These are phyloP conservation scores for Pseudogymnoascus sp. DNA, from an alignment of 2,329 filamentous ascomycete genomes.

Conservation along the genomic window DNA sequence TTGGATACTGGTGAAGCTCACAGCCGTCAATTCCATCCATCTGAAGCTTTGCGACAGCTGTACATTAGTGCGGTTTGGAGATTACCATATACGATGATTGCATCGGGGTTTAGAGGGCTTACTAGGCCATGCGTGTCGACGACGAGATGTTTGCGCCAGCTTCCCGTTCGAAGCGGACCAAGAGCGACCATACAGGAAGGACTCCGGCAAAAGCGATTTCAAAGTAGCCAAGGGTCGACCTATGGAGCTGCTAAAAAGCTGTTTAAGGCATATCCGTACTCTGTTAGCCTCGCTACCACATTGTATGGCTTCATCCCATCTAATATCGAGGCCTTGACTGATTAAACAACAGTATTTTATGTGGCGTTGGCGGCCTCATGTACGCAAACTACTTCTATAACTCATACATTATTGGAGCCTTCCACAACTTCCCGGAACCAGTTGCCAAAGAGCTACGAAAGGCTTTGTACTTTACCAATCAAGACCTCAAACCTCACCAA, in stretches of 20 bases:
- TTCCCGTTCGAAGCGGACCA: background rate
- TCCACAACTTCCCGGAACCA: slow-evolving; percentile 55
- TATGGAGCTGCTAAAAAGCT: slow-evolving; percentile 18
- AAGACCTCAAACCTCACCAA: slow-evolving; percentile 62
- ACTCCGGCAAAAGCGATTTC: background rate
- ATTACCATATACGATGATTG: background rate
- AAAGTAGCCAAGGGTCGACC: background rate
- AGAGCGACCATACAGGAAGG: background rate
- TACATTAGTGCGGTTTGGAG: background rate
- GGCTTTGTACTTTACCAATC: slow-evolving; percentile 80
- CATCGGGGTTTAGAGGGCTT: slow-evolving; percentile 3
- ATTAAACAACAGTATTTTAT: slow-evolving; percentile 20
- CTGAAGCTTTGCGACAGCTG: background rate
- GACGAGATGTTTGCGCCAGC: slow-evolving; percentile 3
- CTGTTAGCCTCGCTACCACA: slow-evolving; percentile 22
- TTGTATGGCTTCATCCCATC: slow-evolving; percentile 16
- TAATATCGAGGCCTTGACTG: background rate
- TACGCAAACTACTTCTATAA: slow-evolving; percentile 27
- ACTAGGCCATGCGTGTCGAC: background rate
- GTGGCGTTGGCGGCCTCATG: slow-evolving; percentile 19
- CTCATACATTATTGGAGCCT: slow-evolving; percentile 31
- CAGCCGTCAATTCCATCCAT: background rate
- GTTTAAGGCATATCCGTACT: slow-evolving; percentile 24
- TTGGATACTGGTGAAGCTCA: background rate
- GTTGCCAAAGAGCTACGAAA: slow-evolving; percentile 72